These are phyloP conservation scores for Trichoderma gamsii DNA, from an alignment of 495 filamentous ascomycete genomes.

Conservation along the genomic window DNA sequence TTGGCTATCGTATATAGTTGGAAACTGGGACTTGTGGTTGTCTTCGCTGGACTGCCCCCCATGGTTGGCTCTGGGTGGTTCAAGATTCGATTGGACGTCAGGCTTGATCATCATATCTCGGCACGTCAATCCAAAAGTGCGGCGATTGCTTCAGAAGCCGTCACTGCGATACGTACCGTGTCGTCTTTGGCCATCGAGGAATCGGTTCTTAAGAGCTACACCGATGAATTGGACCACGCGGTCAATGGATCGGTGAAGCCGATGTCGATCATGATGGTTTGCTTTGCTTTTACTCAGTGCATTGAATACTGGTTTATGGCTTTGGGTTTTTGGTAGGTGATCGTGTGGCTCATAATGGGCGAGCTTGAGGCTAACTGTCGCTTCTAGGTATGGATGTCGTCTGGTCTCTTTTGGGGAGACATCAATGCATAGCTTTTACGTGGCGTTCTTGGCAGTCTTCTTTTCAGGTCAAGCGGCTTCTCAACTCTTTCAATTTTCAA, in stretches of 20 bases:
- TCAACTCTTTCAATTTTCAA: constrained; percentile 46
- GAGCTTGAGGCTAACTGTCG: neutral
- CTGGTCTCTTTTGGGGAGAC: constrained; percentile 46
- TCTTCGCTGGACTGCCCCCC: constrained; percentile 26
- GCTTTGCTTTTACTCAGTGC: constrained; percentile 27
- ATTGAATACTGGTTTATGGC: constrained; percentile 43
- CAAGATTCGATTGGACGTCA: constrained; percentile 31
- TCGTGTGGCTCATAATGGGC: neutral
- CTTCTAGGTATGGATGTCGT: constrained; percentile 37
- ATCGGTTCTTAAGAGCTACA: constrained; percentile 25
- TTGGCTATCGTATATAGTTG: constrained; percentile 37
- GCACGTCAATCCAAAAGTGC: constrained; percentile 23
- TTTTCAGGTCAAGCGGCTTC: constrained; percentile 48
- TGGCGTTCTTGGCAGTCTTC: constrained; percentile 53
- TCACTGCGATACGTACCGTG: constrained; percentile 51
- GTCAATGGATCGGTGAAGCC: constrained; percentile 27
- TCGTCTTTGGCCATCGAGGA: constrained; percentile 41
- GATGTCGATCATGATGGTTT: constrained; percentile 19
- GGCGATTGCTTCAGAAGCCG: constrained; percentile 45
- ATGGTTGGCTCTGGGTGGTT: constrained; percentile 30
- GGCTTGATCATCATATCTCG: constrained; percentile 25
- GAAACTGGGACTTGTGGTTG: constrained; percentile 34
- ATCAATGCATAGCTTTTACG: constrained; percentile 46
- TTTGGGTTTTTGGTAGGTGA: constrained; percentile 50
- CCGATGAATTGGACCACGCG: constrained; percentile 2